Evolutionary conservation across 129 eudicot genomes (phyloP).

Genomic region (carrot (Daucus carota)): DH1_v3.0 NC_030384.2:34099001-34099500

Average conservation of each 20-base stretch:
- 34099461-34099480: constrained; percentile 21
- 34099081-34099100: constrained; percentile 48
- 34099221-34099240: constrained; percentile 55
- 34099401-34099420: neutral
- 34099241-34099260: constrained; percentile 38
- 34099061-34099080: constrained; percentile 61
- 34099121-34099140: constrained; percentile 37
- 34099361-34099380: neutral
- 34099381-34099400: neutral
- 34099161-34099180: constrained; percentile 36
- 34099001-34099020: constrained; percentile 29
- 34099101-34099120: constrained; percentile 64
- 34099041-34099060: constrained; percentile 73
- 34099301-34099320: constrained; percentile 7
- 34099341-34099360: neutral
- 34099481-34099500: constrained; percentile 31
- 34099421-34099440: neutral
- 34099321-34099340: constrained; percentile 3
- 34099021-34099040: constrained; percentile 76
- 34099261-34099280: constrained; percentile 13
- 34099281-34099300: constrained; percentile 14
- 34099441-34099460: constrained; percentile 12
- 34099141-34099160: constrained; percentile 29
- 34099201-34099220: constrained; percentile 38
- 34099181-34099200: constrained; percentile 44